Base-by-base conservation (phyloP, 2,329 filamentous ascomycete genomes). In the Trichophyton mentagrophytes region DNA sequence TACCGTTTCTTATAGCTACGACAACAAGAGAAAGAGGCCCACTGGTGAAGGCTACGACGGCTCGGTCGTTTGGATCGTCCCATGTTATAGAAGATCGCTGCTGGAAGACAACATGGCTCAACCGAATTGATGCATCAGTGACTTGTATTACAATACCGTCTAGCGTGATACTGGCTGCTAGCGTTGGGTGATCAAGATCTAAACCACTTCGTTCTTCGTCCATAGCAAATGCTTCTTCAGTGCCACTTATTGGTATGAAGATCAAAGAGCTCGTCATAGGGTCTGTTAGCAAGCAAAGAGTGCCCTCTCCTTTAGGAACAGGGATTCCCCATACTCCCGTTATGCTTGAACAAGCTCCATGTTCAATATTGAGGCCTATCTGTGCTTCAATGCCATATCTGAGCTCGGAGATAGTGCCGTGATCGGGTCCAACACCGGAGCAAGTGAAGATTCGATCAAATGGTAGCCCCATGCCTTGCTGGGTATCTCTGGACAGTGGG, bases 381-480 rank as follows among this genome's bases (percentile, higher is more conserved):
- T 81, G 83, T 17, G 86, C 88, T 67, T 87, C 83, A 30, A 89
- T 74, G 3, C 89, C 88, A 70, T 84, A 78, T 64, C 87, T 81
- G 63, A 89, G 78, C 67, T 92, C 87, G 2, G 83, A 82, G 25
- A 92, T 75, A 6, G 81, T 80, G 8, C 87, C 87, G 33, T 78
- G 80, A 1, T 75, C 69, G 36, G 68, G 72, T 0, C 84, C 84
- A 65, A 82, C 82, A 0, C 86, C 85, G 20, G 85, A 85, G 49
- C 84, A 85, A 22, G 82, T 81, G 71, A 88, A 90, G 13, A 90
- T 69, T 25, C 80, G 78, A 65, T 86, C 82, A n/a, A 76, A 76
- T 59, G 60, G 66, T 65, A 66, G 68, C 60, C 69, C 64, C 61
- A 67, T 65, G 22, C 42, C 33, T 44, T 44, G 36, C 3, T 57